Conservation (phyloP, 2,329 filamentous ascomycete species). For the Iodosphaeria phyllophila region DNA sequence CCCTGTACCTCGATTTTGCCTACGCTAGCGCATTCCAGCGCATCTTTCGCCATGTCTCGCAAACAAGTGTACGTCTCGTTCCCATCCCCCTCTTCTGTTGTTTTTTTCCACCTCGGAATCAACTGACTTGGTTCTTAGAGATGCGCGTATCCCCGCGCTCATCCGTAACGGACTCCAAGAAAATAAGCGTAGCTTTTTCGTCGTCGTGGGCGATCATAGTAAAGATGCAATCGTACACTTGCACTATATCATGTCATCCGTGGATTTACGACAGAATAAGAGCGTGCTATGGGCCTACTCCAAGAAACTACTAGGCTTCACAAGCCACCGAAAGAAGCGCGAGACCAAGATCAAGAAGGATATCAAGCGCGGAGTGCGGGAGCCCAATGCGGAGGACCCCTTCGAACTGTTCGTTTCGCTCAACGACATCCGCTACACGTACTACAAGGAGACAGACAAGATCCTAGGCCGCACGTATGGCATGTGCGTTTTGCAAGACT, state of each 20-base stretch:
- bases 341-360: conserved; percentile 98
- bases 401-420: conserved; percentile 96
- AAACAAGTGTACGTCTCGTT: neutral
- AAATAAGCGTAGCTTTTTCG: conserved; percentile 96
- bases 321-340: conserved; percentile 90
- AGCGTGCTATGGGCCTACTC: conserved; percentile 98
- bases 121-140: conserved; percentile 26
- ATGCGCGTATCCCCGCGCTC: conserved; percentile 77
- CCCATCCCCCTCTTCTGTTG: neutral
- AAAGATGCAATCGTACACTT: conserved; percentile 95
- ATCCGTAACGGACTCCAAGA: conserved; percentile 84
- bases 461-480: conserved; percentile 95
- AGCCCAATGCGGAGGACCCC: conserved; percentile 80
- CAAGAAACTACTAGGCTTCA: conserved; percentile 89
- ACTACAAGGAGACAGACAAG: conserved; percentile 99
- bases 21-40: too few relatives aligned
- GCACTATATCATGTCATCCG: conserved; percentile 55
- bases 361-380: conserved; percentile 83
- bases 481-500: conserved; percentile 97
- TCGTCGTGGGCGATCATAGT: conserved; percentile 80
- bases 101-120: neutral
- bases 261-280: conserved; percentile 88
- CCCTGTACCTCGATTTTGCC: too few relatives aligned
- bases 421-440: conserved; percentile 95
- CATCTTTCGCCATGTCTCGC: conserved; percentile 1